Percentiles rank a stretch among this genome's conserved stretches.
These are phyloP conservation scores for Catenaria anguillulae DNA, from an alignment of 371 early-diverging fungal species.

Conservation along the genomic window DNA sequence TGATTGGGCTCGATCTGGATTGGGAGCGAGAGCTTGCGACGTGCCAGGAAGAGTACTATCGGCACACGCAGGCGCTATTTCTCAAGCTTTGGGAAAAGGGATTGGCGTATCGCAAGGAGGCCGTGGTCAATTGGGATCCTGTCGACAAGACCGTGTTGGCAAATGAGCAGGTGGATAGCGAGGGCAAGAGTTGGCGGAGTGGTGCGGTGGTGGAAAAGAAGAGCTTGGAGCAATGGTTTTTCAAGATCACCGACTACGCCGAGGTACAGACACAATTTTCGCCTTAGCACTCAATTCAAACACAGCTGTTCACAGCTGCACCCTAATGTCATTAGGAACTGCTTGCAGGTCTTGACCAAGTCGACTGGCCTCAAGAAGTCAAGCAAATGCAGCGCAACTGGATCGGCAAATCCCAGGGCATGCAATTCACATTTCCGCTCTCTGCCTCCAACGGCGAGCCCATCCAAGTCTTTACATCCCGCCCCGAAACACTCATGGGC, in stretches of 20 bases:
- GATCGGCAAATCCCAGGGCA: slow-evolving; percentile 44
- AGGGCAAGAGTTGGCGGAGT: slow-evolving; percentile 80
- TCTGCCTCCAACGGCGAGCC: background rate
- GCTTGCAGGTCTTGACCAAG: slow-evolving; percentile 51
- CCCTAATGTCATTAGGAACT: no score
- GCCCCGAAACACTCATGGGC: slow-evolving; percentile 61
- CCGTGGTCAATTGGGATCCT: slow-evolving; percentile 92
- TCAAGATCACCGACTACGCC: slow-evolving; percentile 69
- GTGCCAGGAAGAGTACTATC: slow-evolving; percentile 71
- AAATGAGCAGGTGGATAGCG: slow-evolving; percentile 85
- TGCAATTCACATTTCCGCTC: background rate
- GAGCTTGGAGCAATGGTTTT: slow-evolving; percentile 81
- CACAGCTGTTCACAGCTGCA: background rate
- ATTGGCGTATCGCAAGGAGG: slow-evolving; percentile 72
- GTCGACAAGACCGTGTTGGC: slow-evolving; percentile 87
- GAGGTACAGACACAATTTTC: no score
- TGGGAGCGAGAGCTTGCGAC: slow-evolving; percentile 80
- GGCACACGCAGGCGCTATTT: slow-evolving; percentile 83
- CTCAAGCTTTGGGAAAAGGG: slow-evolving; percentile 57
- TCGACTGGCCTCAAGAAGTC: slow-evolving; percentile 81
- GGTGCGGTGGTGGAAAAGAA: slow-evolving; percentile 84
- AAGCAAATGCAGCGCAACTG: slow-evolving; percentile 83
- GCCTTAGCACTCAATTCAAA: background rate
- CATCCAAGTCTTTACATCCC: slow-evolving; percentile 50
- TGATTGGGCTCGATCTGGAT: slow-evolving; percentile 65